Evolutionary conservation across 129 eudicot species (phyloP).

Genomic region (Dittrichia graveolens): DNA sequence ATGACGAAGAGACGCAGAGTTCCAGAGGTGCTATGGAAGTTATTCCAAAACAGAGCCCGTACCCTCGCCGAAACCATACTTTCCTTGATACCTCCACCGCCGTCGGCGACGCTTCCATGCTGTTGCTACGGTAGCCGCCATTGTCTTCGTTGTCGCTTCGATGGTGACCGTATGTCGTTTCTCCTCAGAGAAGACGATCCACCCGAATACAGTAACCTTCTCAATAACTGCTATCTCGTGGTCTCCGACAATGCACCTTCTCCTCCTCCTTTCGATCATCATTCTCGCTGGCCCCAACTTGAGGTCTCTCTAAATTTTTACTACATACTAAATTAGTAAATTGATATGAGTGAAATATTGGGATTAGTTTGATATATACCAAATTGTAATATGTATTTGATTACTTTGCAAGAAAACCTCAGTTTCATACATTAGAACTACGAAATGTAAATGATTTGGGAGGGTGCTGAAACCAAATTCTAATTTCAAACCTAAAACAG

Average conservation of each 20-base stretch:
- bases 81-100: constrained; percentile 40
- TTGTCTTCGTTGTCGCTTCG: constrained; percentile 58
- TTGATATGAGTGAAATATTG: no score
- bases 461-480: no score
- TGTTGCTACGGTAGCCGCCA: constrained; percentile 44
- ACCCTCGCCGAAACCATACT: constrained; percentile 55
- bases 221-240: constrained; percentile 57
- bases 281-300: constrained; percentile 53
- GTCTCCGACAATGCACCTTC: constrained; percentile 58
- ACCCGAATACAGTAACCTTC: constrained; percentile 53
- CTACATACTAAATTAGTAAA: no score
- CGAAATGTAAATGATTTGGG: no score
- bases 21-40: constrained; percentile 64
- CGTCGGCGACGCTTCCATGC: constrained; percentile 37
- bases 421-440: no score
- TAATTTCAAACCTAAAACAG: no score
- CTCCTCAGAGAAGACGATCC: constrained; percentile 55
- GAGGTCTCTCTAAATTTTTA: constrained; percentile 38
- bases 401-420: no score
- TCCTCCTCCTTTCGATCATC: constrained; percentile 38
- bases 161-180: constrained; percentile 43
- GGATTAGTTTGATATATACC: no score
- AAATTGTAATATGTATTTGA: no score
- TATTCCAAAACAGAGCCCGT: constrained; percentile 52
- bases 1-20: constrained; percentile 45